Percentiles rank a stretch among this genome's conserved stretches.
These are phyloP conservation scores for Curvularia spicifera DNA, from an alignment of 2,329 filamentous ascomycete genomes.

Conservation along the genomic window DNA sequence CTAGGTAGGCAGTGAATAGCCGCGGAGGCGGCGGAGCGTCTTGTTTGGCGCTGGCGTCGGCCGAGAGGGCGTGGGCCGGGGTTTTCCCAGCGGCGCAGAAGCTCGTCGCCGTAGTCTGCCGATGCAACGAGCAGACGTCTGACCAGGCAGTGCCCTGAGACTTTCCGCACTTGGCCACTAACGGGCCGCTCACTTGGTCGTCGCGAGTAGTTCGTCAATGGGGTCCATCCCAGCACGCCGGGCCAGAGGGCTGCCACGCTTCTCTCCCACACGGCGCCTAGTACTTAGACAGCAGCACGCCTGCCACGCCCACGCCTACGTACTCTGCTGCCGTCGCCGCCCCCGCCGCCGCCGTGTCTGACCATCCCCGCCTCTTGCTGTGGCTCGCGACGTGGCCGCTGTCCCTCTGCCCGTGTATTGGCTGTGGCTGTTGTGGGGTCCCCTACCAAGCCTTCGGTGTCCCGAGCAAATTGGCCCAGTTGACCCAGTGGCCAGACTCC, in stretches of 20 bases:
- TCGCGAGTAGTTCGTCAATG: slow-evolving; percentile 33
- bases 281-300: not conserved
- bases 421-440: slow-evolving; percentile 4
- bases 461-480: slow-evolving; percentile 35
- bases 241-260: slow-evolving; percentile 22
- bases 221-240: slow-evolving; percentile 38
- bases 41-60: slow-evolving; percentile 19
- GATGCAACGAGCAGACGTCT: not conserved
- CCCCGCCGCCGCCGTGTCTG: slow-evolving; percentile 14
- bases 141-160: slow-evolving; percentile 5
- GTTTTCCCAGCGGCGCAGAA: not conserved
- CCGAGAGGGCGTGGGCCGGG: slow-evolving; percentile 8
- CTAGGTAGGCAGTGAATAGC: not conserved
- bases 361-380: slow-evolving; percentile 4
- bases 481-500: slow-evolving; percentile 32
- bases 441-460: slow-evolving; percentile 21
- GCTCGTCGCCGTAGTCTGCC: no score
- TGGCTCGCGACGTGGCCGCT: slow-evolving; percentile 13
- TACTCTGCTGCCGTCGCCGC: not conserved
- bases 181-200: slow-evolving; percentile 22
- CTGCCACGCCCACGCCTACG: not conserved
- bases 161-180: slow-evolving; percentile 18
- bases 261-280: not conserved
- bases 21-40: slow-evolving; percentile 16
- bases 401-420: slow-evolving; percentile 23